Conservation (phyloP, 805 yeast genomes). For the Wickerhamomyces chambardii region DNA sequence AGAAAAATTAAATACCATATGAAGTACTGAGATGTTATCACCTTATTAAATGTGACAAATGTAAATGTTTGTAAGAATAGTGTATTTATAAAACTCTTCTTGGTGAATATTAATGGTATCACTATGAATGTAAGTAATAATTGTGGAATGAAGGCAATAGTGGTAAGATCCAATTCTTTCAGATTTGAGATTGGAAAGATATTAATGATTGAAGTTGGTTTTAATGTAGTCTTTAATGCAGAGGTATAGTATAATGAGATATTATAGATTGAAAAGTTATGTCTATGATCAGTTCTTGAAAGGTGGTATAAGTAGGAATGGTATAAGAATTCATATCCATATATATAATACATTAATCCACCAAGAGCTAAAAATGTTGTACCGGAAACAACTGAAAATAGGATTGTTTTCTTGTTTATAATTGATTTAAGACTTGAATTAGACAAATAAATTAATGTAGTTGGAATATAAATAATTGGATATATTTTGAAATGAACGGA, state of each 20-base stretch:
- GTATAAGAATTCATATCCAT: constrained; percentile 67
- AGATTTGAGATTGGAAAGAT: neutral
- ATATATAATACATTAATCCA: constrained; percentile 50
- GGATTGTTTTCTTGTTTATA: constrained; percentile 33
- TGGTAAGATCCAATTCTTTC: constrained; percentile 26
- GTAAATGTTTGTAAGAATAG: constrained; percentile 70
- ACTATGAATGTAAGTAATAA: constrained; percentile 46
- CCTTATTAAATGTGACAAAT: constrained; percentile 75
- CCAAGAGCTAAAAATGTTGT: constrained; percentile 39
- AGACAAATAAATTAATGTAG: constrained; percentile 41
- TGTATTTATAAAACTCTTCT: constrained; percentile 35
- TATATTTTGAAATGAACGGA: constrained; percentile 86
- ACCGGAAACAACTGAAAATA: constrained; percentile 30
- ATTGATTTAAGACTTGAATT: constrained; percentile 16
- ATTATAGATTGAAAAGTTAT: constrained; percentile 87
- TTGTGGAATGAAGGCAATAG: constrained; percentile 82
- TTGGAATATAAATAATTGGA: constrained; percentile 82
- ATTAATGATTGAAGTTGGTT: neutral
- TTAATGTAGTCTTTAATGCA: constrained; percentile 10
- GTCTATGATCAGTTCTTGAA: constrained; percentile 83
- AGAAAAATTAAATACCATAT: constrained; percentile 86
- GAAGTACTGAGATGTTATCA: constrained; percentile 91
- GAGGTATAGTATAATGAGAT: constrained; percentile 60
- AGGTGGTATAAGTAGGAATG: constrained; percentile 83
- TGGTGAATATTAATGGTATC: constrained; percentile 44